Evolutionary conservation across 306 rosid genomes (phyloP).

Genomic region (Pyrus betulifolia): DNA sequence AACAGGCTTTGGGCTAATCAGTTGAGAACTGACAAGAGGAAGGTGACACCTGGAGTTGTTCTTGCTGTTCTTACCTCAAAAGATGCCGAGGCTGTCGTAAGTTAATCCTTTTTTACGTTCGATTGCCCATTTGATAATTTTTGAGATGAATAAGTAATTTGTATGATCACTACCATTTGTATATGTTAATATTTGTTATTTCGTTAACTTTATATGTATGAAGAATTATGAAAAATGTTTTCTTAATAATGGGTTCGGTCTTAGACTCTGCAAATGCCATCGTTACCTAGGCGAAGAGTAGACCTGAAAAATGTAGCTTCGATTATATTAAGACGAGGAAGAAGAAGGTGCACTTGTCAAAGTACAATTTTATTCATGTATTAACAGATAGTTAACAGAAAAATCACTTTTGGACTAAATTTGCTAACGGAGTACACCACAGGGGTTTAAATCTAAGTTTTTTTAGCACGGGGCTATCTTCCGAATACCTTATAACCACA

Average conservation of each 20-base stretch:
- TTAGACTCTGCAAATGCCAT: slow-evolving; percentile 60
- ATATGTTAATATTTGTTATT: not conserved
- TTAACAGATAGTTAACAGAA: too few species aligned
- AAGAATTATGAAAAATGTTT: slow-evolving; percentile 1
- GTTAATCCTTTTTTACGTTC: slow-evolving; percentile 11
- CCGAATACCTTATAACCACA: too few species aligned
- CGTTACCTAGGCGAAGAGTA: slow-evolving; percentile 40
- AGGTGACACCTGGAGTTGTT: slow-evolving; percentile 37
- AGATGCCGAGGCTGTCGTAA: slow-evolving; percentile 47
- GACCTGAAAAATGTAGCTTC: slow-evolving; percentile 78
- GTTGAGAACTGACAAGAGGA: slow-evolving; percentile 40
- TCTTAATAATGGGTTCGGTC: slow-evolving; percentile 16
- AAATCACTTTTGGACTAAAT: too few species aligned
- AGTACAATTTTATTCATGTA: too few species aligned
- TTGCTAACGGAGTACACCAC: too few species aligned
- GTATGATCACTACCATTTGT: not conserved
- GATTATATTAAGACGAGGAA: slow-evolving; percentile 79
- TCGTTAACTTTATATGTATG: not conserved
- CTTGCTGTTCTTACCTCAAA: slow-evolving; percentile 60
- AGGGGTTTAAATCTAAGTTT: too few species aligned
- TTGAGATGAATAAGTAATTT: not conserved
- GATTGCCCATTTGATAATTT: not conserved
- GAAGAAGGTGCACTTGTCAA: too few species aligned
- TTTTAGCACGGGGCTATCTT: too few species aligned
- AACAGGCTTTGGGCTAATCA: slow-evolving; percentile 32